Evolutionary conservation across 345 rosid species (phyloP).

Genomic region (Citrus maxima): DNA sequence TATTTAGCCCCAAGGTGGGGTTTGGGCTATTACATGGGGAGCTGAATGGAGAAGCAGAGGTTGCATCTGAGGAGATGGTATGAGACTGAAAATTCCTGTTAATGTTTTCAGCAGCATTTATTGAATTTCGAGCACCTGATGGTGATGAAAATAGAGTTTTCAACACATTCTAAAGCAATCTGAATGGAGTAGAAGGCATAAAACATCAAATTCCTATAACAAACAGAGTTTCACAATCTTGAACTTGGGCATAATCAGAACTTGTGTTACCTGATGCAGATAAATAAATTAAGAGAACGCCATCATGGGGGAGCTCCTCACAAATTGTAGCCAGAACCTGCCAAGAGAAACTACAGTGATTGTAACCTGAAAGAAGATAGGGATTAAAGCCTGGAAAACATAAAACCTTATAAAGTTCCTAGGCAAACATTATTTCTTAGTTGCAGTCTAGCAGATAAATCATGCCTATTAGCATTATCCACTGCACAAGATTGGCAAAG

Average conservation of each 20-base stretch:
- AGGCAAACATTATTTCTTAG: background rate
- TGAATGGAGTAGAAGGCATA: constrained; percentile 22
- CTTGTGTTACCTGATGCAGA: constrained; percentile 77
- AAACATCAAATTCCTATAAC: constrained; percentile 13
- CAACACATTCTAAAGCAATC: constrained; percentile 46
- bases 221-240: background rate
- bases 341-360: constrained; percentile 16
- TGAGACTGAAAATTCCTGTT: constrained; percentile 49
- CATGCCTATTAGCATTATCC: background rate
- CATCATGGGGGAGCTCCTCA: constrained; percentile 86
- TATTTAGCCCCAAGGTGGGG: constrained; percentile 41
- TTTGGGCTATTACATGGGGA: constrained; percentile 34
- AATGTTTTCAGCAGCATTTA: constrained; percentile 40
- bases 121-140: constrained; percentile 42
- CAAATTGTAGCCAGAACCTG: constrained; percentile 86
- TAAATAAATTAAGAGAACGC: constrained; percentile 74
- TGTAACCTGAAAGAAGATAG: constrained; percentile 6
- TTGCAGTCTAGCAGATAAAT: background rate
- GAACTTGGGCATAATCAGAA: constrained; percentile 10
- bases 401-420: background rate
- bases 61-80: constrained; percentile 41
- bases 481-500: background rate
- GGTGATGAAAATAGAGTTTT: constrained; percentile 44
- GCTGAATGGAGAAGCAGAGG: constrained; percentile 37
- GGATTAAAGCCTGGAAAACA: background rate